Base-by-base conservation (phyloP, 345 rosid genomes). In the Pistacia vera region DNA sequence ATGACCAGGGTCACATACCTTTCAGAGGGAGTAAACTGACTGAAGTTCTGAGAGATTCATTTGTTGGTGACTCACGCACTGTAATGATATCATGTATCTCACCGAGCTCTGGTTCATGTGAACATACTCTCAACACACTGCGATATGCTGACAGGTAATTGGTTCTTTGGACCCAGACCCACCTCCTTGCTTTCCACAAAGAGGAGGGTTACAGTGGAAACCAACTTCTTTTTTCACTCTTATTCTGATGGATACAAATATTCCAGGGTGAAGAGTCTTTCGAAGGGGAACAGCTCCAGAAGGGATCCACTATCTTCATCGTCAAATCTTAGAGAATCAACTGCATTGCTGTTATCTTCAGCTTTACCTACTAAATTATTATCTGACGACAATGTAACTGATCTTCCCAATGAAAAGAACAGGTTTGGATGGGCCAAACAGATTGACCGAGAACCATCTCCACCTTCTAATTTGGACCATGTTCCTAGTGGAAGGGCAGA, bases 81-180 rank as follows among this genome's bases (percentile, higher is more conserved):
- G 94, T 88, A 25, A 90, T 90, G 91, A 90, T 88, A 80, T 90
- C 94, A 3, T 88, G 91, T 70, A 84, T 90, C 74, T 88, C 94
- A 65, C 93, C 93, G 5, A 78, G 90, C 79, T 88, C 88, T n/a
- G 93, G 91, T 35, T 90, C 91, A 8, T 90, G 93, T 70, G 91
- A 88, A 59, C 93, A 90, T 67, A 90, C 93, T 63, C 84, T 90
- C 54, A 90, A 90, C 80, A 90, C 93, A 3, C 80, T 90, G 70
- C 83, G 93, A 80, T 88, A 90, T 78, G 90, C 91, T 72, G 93
- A 88, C 75, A 86, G 93, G 93, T 94, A 75, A 63, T 51, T 57
- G 48, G 41, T 60, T 76, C 52, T 67, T 35, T 28, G 49, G 71
- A 41, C 49, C 30, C 16, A 1, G 25, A 35, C 13, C 57, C 14